phyloP scores from a whole-genome alignment of 768 basidiomycete species.

The Leccinum obscurum region DNA sequence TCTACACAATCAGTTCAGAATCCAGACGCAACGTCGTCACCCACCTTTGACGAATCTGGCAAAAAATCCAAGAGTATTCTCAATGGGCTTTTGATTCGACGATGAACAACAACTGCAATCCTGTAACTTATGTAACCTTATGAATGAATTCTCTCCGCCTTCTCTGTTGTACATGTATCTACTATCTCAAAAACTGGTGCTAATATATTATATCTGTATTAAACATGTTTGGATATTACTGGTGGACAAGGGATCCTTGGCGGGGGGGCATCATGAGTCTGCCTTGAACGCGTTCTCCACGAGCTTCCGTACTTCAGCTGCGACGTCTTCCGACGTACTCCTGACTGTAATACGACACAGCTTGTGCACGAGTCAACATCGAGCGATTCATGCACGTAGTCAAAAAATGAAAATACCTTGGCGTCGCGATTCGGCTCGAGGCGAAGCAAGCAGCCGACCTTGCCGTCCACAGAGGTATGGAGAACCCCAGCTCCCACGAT shows the following conservation, averaged over 20 bases:
- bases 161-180: slow-evolving; percentile 2
- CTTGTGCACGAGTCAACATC: slow-evolving; percentile 38
- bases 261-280: slow-evolving; percentile 12
- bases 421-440: slow-evolving; percentile 96
- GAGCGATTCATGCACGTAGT: not conserved
- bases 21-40: slow-evolving; percentile 7
- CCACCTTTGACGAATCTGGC: slow-evolving; percentile 21
- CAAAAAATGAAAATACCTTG: slow-evolving; percentile 55
- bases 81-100: slow-evolving; percentile 40
- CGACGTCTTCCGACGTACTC: slow-evolving; percentile 93
- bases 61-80: slow-evolving; percentile 41
- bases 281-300: slow-evolving; percentile 41
- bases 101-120: slow-evolving; percentile 23
- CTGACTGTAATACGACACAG: slow-evolving; percentile 91
- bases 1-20: slow-evolving; percentile 6
- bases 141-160: not conserved
- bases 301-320: slow-evolving; percentile 62
- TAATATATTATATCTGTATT: slow-evolving; percentile 29
- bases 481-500: slow-evolving; percentile 94
- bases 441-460: slow-evolving; percentile 92
- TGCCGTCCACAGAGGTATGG: slow-evolving; percentile 88
- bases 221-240: slow-evolving; percentile 18
- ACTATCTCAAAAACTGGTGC: slow-evolving; percentile 7
- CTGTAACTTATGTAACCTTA: not conserved
- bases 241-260: slow-evolving; percentile 7